Evolutionary conservation across 2,329 filamentous ascomycete species (phyloP).

Genomic region (Seiridium cupressi): DNA sequence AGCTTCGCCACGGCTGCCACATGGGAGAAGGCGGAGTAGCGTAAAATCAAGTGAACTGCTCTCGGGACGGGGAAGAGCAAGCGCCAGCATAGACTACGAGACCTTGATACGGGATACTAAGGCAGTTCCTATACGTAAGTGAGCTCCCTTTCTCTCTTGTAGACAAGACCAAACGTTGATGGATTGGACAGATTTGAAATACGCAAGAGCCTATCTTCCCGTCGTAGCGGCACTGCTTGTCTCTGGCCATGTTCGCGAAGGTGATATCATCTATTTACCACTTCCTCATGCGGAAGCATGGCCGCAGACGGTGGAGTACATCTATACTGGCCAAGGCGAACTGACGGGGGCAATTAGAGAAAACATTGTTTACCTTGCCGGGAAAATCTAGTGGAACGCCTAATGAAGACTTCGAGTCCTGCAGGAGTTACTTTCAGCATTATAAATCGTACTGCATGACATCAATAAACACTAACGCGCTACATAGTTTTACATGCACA

Average conservation of each 20-base stretch:
- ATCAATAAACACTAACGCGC: no score
- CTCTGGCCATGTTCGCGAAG: slow-evolving; percentile 48
- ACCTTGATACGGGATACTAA: slow-evolving; percentile 26
- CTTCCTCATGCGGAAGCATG: slow-evolving; percentile 56
- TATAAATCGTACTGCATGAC: no score
- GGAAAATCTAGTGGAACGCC: slow-evolving; percentile 25
- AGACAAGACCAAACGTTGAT: not conserved
- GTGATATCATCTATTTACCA: slow-evolving; percentile 56
- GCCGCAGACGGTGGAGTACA: slow-evolving; percentile 52
- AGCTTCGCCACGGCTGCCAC: not conserved
- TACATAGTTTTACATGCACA: no score
- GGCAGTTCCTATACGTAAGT: slow-evolving; percentile 33
- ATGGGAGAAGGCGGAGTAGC: slow-evolving; percentile 21
- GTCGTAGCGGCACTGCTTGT: slow-evolving; percentile 54
- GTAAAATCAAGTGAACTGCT: slow-evolving; percentile 17
- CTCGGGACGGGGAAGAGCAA: slow-evolving; percentile 12
- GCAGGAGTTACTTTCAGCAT: no score
- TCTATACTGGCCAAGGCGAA: slow-evolving; percentile 50
- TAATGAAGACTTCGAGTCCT: no score
- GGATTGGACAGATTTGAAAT: slow-evolving; percentile 39
- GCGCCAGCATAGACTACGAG: slow-evolving; percentile 14
- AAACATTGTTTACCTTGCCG: slow-evolving; percentile 56
- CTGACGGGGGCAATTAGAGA: slow-evolving; percentile 44
- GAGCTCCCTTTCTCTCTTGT: not conserved
- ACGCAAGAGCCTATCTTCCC: slow-evolving; percentile 48